These are phyloP conservation scores for Aspergillus brunneoviolaceus DNA, from an alignment of 2,329 filamentous ascomycete genomes.

Conservation along the genomic window DNA sequence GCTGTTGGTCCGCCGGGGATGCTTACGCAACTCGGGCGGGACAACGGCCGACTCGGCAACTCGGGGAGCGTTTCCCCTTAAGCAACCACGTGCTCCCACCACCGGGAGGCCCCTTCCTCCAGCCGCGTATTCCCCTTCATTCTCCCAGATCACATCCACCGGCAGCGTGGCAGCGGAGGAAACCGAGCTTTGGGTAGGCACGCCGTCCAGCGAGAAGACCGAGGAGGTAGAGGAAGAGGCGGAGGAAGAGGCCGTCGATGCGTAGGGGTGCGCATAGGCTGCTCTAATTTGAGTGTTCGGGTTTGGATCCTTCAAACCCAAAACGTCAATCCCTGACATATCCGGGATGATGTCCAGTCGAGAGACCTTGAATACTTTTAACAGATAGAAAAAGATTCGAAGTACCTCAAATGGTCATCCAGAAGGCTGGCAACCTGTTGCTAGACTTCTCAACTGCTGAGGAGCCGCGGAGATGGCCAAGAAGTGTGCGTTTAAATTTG, in stretches of 20 bases:
- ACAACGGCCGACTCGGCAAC: constrained; percentile 33
- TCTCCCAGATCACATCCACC: constrained; percentile 53
- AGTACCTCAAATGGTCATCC: constrained; percentile 20
- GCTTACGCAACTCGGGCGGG: constrained; percentile 43
- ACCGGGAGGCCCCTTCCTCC: constrained; percentile 26
- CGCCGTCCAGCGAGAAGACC: constrained; percentile 68
- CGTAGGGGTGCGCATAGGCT: constrained; percentile 57
- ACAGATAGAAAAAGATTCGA: constrained; percentile 20
- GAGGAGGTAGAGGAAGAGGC: constrained; percentile 75
- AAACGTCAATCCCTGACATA: constrained; percentile 47
- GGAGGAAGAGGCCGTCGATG: constrained; percentile 69
- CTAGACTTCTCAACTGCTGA: constrained; percentile 8
- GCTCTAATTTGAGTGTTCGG: constrained; percentile 37
- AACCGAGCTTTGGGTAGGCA: constrained; percentile 67
- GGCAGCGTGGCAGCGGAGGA: constrained; percentile 66
- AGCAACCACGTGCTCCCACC: constrained; percentile 27
- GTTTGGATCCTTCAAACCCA: constrained; percentile 43
- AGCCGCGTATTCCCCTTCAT: constrained; percentile 33
- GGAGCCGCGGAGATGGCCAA: constrained; percentile 16
- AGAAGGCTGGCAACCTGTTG: constrained; percentile 9
- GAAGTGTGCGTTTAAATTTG: constrained; percentile 20
- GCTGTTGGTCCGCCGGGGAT: constrained; percentile 55
- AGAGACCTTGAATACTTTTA: constrained; percentile 19
- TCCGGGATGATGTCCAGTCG: constrained; percentile 32
- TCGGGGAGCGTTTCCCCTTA: constrained; percentile 31